Conservation (phyloP, 108 stramenopile genomes). For the Fragilaria radians region DNA sequence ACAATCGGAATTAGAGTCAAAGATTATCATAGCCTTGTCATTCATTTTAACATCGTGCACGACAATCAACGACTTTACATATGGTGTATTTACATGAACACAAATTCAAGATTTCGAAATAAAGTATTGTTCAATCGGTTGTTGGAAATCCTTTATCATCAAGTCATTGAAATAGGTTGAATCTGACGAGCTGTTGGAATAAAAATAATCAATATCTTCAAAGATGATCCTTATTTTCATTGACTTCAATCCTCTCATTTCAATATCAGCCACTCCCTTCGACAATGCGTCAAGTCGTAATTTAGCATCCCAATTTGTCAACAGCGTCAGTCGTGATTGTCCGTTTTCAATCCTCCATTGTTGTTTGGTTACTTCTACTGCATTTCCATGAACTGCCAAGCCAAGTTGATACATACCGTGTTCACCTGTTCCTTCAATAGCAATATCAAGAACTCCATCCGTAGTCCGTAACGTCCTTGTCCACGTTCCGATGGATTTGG, state of each 20-base stretch:
- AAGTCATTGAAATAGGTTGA: conserved; percentile 36
- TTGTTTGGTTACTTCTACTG: not conserved
- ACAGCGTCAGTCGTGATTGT: not conserved
- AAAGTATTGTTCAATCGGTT: conserved; percentile 4
- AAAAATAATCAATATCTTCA: not conserved
- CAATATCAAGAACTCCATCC: conserved; percentile 38
- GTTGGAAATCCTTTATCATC: conserved; percentile 44
- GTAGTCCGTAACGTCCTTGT: conserved; percentile 20
- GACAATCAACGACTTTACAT: not conserved
- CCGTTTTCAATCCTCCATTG: not conserved
- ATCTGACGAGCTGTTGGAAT: conserved; percentile 1
- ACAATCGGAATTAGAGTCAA: not conserved
- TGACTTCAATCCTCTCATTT: not conserved
- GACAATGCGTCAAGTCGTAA: not conserved
- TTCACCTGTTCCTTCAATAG: conserved; percentile 5
- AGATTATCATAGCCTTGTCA: not conserved
- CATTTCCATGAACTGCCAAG: not conserved
- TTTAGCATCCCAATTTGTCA: not conserved
- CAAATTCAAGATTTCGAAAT: not conserved
- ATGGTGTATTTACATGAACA: not conserved
- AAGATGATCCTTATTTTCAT: not conserved
- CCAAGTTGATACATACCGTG: not conserved
- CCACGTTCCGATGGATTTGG: not conserved
- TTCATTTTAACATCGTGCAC: not conserved
- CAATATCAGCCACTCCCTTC: not conserved